These are phyloP conservation scores for Pythium rhizo-oryzae DNA, from an alignment of 352 stramenopile genomes.

Conservation along the genomic window DNA sequence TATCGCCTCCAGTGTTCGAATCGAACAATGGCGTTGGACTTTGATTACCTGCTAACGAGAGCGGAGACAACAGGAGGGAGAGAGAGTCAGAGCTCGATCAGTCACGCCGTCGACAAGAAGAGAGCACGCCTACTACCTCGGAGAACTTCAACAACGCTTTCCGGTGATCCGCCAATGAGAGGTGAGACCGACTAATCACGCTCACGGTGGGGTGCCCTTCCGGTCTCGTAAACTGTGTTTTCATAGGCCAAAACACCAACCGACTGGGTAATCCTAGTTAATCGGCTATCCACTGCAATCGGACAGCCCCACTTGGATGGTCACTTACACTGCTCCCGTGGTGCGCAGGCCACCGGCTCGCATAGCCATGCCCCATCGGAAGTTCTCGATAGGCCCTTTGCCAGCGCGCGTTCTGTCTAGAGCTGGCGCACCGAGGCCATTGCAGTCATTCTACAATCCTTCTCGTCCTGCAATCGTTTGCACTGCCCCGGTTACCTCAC, in stretches of 20 bases:
- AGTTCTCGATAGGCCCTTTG: background rate
- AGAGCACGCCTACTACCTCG: no score
- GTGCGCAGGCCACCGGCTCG: no score
- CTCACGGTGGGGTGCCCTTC: background rate
- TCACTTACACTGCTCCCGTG: background rate
- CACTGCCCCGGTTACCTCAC: no score
- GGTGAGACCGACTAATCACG: background rate
- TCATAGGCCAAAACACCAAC: background rate
- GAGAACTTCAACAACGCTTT: background rate
- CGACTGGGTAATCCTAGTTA: background rate
- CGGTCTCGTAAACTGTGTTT: background rate
- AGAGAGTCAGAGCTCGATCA: background rate
- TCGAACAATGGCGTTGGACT: no score
- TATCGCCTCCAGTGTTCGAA: no score
- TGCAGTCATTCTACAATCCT: background rate
- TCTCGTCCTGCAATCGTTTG: background rate
- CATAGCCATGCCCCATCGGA: background rate
- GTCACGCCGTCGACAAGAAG: background rate
- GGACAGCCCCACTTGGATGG: background rate
- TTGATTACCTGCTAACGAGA: no score
- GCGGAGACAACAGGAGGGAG: no score
- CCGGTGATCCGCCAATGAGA: constrained; percentile 1
- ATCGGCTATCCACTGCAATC: background rate
- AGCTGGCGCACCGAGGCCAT: background rate
- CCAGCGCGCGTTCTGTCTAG: background rate